phyloP scores from a whole-genome alignment of 768 basidiomycete species.

The Asterophora parasitica region DNA sequence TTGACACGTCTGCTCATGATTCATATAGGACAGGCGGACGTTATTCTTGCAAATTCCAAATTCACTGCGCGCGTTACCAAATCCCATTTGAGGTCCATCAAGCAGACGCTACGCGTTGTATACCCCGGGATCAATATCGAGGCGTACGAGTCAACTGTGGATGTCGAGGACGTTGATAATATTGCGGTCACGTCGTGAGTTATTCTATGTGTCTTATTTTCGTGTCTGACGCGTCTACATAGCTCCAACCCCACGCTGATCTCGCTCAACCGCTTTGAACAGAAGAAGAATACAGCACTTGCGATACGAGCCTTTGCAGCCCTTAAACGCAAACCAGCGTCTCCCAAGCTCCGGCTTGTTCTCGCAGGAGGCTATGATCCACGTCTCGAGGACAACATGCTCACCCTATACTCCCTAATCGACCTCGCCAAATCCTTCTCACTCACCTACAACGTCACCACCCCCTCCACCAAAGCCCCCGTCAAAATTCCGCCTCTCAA shows the following conservation, averaged over 20 bases:
- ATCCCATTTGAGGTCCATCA: conserved; percentile 68
- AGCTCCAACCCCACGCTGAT: conserved; percentile 71
- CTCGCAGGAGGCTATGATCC: conserved; percentile 91
- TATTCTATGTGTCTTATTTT: not conserved
- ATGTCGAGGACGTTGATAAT: conserved; percentile 46
- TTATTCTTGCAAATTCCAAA: conserved; percentile 85
- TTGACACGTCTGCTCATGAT: conserved; percentile 1
- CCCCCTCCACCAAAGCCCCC: conserved; percentile 37
- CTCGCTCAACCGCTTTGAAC: conserved; percentile 92
- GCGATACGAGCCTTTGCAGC: conserved; percentile 76
- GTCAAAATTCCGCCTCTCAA: conserved; percentile 37
- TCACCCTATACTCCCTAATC: conserved; percentile 60
- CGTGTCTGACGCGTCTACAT: not conserved
- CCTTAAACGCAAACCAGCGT: conserved; percentile 31
- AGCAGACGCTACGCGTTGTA: conserved; percentile 65
- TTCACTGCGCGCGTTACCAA: conserved; percentile 85
- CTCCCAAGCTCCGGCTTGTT: conserved; percentile 56
- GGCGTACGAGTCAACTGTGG: conserved; percentile 54
- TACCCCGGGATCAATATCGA: conserved; percentile 90
- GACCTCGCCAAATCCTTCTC: conserved; percentile 47
- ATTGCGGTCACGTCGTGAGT: conserved; percentile 55
- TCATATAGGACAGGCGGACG: conserved; percentile 74
- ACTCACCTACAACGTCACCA: conserved; percentile 56
- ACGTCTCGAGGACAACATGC: conserved; percentile 78
- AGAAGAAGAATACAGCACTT: conserved; percentile 85